Base-by-base conservation (phyloP, 2,329 filamentous ascomycete species). In the Talaromyces atroroseus region DNA sequence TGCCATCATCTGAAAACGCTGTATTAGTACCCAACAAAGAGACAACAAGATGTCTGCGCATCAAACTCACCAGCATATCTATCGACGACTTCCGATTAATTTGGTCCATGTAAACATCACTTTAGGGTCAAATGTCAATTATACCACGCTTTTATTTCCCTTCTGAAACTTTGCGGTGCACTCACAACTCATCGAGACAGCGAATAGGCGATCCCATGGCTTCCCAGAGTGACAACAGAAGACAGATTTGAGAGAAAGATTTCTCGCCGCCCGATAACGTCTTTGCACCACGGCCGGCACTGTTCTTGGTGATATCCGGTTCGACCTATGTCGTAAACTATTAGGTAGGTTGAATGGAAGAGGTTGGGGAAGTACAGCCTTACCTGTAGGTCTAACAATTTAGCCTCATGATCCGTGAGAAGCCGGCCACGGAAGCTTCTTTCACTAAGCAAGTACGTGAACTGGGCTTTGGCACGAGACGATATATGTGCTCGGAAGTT, bases 71-170 rank as follows among this genome's bases (percentile, higher is more conserved):
- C 72, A 99, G 88, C 87, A 99, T 90, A 61, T 89, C 88, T 65
- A 95, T 96, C 68, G 90, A 95, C 64, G 95, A 89, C 56, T 89
- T 90, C 59, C 94, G 85, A 72, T 99, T 99, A 58, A 97, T 90
- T 63, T 88, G 90, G 73, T 99, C 94, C 94, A 99, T 99, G 78
- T 96, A 99, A 32, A 99, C 94, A 70, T 99, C 94, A 68, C 78
- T 82, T 59, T 24, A 11, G 12, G n/a, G 36, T 36, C 21, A 12
- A 40, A 40, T 14, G 40, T 44, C 12, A 44, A 20, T 23, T 12
- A 3, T 11, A 23, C 8, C 18, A 20, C 20, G 18, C 6, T 23
- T 5, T 29, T 21, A 8, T 2, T 23, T 14, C 20, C 23, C 5
- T 10, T 12, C 3, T 5, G 4, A 20, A 42, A 42, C 38, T 8